Evolutionary conservation across 139 green algal genomes (phyloP), one percentile per base, ranked within the genome.

Genomic region (Monoraphidium neglectum): DNA sequence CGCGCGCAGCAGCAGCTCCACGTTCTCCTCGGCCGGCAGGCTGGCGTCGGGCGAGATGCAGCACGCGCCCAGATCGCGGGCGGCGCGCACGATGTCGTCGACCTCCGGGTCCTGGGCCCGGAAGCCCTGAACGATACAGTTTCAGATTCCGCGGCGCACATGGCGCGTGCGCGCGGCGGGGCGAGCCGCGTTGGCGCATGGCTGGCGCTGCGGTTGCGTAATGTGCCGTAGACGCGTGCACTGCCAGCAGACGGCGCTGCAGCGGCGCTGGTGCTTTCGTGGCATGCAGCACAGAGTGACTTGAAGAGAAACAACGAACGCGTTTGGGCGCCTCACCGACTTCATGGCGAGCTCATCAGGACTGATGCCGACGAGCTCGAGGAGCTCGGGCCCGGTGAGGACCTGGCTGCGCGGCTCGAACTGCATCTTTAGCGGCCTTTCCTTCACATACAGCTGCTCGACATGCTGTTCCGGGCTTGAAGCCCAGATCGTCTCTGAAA

Each of bases 21-120:
- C 65, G 49, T 80, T 80, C 65, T 74, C 66, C 54, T 70, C 66
- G 36, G 51, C 74, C 56, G 74, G 38, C 26, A 80, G 54, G 3
- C 28, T 24, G 3, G 36, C 35, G 28, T 80, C 65, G 21, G 66
- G 65, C 28, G 64, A 35, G 1, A 74, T 73, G 37, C 49, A 59
- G 43, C 62, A 51, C 37, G 62, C 73, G 36, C 66, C 73, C 5
- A 80, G 38, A 36, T 80, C 74, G n/a, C 38, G 56, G 28, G 74
- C 74, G 59, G 74, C 54, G 21, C 66, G 28, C 28, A 80, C 32
- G 8, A 80, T 46, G 71, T 80, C 74, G 37, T 80, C 56, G 18
- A 80, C 74, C 24, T 80, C 74, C 28, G 74, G 74, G 57, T 80
- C 74, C 32, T 80, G 74, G n/a, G 73, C 30, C 16, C 49, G 37